Percentiles rank a stretch among this genome's conserved stretches.
Conservation (phyloP, 225 moss, liverwort and hornwort genomes). For the Anthoceros angustus region DNA sequence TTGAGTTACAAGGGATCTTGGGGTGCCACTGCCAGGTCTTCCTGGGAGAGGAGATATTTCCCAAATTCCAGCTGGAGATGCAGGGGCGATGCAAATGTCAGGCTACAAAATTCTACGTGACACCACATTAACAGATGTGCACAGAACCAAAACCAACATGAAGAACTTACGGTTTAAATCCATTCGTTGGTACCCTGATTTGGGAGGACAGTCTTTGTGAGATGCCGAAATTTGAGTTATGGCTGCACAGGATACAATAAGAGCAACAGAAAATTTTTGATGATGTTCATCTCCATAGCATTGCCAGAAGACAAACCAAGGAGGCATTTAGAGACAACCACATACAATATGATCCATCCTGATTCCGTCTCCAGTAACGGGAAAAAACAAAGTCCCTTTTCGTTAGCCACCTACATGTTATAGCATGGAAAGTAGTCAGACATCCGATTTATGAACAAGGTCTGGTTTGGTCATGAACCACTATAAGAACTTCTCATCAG, state of each 20-base stretch:
- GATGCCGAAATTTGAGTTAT: constrained; percentile 38
- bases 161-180: constrained; percentile 45
- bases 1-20: constrained; percentile 52
- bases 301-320: too few species aligned
- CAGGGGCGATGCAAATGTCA: neutral
- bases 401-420: constrained; percentile 33
- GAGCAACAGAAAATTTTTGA: neutral
- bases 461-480: neutral
- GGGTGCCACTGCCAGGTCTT: constrained; percentile 24
- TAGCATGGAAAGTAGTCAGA: neutral
- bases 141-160: neutral
- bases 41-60: constrained; percentile 52
- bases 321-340: neutral
- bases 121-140: neutral
- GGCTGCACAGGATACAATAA: constrained; percentile 21
- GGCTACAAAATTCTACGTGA: neutral
- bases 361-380: constrained; percentile 54
- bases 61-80: constrained; percentile 49
- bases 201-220: constrained; percentile 31
- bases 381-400: constrained; percentile 65
- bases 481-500: too few species aligned
- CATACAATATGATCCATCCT: constrained; percentile 65
- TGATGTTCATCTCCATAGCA: too few species aligned
- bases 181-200: constrained; percentile 40
- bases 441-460: neutral